These are phyloP conservation scores for Taxillus chinensis DNA, from an alignment of 164 flowering plant species.

Conservation along the genomic window DNA sequence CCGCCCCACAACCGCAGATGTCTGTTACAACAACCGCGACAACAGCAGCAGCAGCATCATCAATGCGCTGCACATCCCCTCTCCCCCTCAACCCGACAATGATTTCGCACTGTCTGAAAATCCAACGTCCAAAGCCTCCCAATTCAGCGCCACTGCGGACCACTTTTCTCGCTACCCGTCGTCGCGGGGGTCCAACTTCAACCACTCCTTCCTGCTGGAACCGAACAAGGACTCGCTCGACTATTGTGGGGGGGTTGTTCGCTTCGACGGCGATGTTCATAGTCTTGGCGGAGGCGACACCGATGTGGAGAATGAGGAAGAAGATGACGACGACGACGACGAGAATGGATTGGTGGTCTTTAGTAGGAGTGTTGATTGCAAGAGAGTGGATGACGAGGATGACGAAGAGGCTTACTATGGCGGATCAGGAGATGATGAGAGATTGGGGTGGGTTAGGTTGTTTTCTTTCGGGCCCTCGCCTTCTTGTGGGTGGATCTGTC, in stretches of 20 bases:
- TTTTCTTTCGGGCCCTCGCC: constrained; percentile 32
- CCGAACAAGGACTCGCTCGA: constrained; percentile 22
- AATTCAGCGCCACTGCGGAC: background rate
- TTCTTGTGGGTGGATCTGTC: constrained; percentile 39
- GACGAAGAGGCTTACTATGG: constrained; percentile 8
- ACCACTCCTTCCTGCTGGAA: constrained; percentile 27
- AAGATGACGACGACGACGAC: constrained; percentile 11
- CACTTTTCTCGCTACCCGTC: constrained; percentile 14
- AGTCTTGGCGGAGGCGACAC: background rate
- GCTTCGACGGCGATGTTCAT: no score
- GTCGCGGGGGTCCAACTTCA: constrained; percentile 50
- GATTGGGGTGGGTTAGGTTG: constrained; percentile 18
- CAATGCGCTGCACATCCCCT: constrained; percentile 12
- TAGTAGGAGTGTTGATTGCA: no score
- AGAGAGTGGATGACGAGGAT: constrained; percentile 10
- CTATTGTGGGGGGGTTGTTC: background rate
- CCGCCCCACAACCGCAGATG: constrained; percentile 29
- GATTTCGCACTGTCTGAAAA: no score
- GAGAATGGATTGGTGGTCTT: background rate
- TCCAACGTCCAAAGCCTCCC: no score
- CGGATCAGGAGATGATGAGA: constrained; percentile 5
- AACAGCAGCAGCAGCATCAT: background rate
- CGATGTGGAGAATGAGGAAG: constrained; percentile 8
- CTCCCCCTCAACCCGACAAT: constrained; percentile 18
- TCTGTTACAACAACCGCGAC: no score